Evolutionary conservation across 371 early-diverging fungal species (phyloP).

Genomic region (Mucor piriformis): DNA sequence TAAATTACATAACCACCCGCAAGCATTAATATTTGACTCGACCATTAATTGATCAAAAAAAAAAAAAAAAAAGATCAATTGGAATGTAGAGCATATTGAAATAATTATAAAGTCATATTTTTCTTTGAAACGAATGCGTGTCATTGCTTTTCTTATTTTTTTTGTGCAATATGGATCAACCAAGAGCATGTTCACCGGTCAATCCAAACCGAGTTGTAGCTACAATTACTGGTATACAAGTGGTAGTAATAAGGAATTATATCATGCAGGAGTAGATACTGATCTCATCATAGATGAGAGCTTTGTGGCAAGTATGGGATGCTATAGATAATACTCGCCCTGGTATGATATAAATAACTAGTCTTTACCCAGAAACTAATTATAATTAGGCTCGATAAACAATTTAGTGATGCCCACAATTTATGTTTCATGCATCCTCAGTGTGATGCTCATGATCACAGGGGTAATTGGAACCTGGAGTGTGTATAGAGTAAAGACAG

Average conservation of each 20-base stretch:
- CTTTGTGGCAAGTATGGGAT: conserved; percentile 18
- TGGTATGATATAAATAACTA: conserved; percentile 1
- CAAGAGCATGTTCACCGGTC: too few relatives aligned
- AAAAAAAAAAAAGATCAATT: neutral
- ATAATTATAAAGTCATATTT: neutral
- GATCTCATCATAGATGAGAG: neutral
- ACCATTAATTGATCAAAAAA: neutral
- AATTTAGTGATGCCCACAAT: conserved; percentile 21
- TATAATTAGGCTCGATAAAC: conserved; percentile 20
- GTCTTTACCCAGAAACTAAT: neutral
- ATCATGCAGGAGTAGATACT: neutral
- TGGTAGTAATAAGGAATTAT: neutral
- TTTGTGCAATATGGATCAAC: neutral
- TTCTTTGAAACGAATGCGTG: neutral
- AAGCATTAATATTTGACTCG: neutral
- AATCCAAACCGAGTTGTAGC: neutral
- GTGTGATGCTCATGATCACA: conserved; percentile 18
- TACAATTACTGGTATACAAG: conserved; percentile 4
- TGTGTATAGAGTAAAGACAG: conserved; percentile 22
- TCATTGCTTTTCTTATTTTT: neutral
- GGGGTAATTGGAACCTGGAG: conserved; percentile 28
- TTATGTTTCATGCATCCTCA: conserved; percentile 27
- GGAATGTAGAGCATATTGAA: conserved; percentile 3
- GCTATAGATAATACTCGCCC: conserved; percentile 10
- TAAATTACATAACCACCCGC: neutral